A percentile compares a stretch with the other conserved stretches of the same genome.
phyloP scores from a whole-genome alignment of 2,329 filamentous ascomycete genomes.

The Hypoxylon sp. region DNA sequence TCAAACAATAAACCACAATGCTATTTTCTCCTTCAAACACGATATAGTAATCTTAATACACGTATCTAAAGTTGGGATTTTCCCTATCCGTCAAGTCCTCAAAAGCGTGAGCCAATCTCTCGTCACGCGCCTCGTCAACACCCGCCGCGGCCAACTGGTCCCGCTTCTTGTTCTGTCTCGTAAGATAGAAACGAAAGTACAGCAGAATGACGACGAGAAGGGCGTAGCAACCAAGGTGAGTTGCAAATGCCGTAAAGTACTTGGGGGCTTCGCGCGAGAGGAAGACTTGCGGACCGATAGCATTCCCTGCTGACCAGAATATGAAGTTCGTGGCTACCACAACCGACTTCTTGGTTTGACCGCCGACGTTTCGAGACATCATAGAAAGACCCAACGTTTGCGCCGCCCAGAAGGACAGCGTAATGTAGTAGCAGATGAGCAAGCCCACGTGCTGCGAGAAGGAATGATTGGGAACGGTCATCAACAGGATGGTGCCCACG shows the following conservation, averaged over 20 bases:
- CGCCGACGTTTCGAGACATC: constrained; percentile 78
- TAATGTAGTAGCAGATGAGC: constrained; percentile 82
- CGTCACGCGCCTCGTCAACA: constrained; percentile 50
- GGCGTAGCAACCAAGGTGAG: constrained; percentile 78
- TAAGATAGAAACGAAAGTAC: constrained; percentile 71
- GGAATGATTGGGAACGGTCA: constrained; percentile 74
- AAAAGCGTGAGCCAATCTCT: constrained; percentile 52
- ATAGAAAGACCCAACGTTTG: constrained; percentile 77
- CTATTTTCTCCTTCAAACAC: not conserved
- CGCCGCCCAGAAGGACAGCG: constrained; percentile 82
- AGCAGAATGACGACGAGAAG: constrained; percentile 71
- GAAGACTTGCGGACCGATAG: constrained; percentile 77
- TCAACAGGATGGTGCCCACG: constrained; percentile 78
- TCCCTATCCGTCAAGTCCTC: constrained; percentile 57
- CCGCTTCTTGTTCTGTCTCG: constrained; percentile 65
- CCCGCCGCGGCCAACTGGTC: constrained; percentile 52
- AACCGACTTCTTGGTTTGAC: constrained; percentile 80
- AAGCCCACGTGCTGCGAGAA: constrained; percentile 75
- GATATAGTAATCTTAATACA: constrained; percentile 45
- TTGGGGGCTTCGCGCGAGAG: constrained; percentile 71
- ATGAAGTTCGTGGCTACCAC: constrained; percentile 79
- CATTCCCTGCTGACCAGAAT: constrained; percentile 77
- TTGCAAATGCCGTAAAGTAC: constrained; percentile 79
- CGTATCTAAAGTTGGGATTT: constrained; percentile 56
- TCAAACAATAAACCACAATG: not conserved